Base-by-base conservation (phyloP, 2,329 filamentous ascomycete genomes). In the Aspergillus terreus region DNA sequence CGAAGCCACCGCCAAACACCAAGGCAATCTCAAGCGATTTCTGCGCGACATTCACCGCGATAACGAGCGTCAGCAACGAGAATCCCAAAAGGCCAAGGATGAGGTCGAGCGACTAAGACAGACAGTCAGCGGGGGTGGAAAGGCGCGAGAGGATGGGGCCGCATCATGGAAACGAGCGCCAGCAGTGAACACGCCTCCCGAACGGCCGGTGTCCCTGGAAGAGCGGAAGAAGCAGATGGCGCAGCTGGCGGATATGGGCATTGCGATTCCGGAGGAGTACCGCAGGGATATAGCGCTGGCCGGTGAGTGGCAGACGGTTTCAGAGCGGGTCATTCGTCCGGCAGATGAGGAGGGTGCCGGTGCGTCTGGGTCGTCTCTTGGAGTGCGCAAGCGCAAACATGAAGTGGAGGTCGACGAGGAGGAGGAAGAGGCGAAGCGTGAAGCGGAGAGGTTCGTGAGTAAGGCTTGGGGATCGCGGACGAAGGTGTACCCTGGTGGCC, bases 71-170 rank as follows among this genome's bases (percentile, higher is more conserved):
- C 84, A 92, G 57, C 84, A 89, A 65, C 84, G 87, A 49, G 89
- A 96, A 5, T 88, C 90, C 67, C 87, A 95, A 51, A 81, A 84
- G 33, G 92, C 91, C 2, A 88, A 87, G 65, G 83, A 84, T 57
- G 94, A 99, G 68, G 83, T 97, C 42, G 90, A 91, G 49, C 80
- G 94, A 17, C 76, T 99, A 44, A 94, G 94, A 69, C 87, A 89
- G 30, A 75, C 95, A 15, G 85, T 90, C 1, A 73, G 80, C 14
- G 78, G 73, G 19, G 40, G 19, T n/a, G 19, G 6, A 14, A 53
- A 52, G 51, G 60, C 33, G 46, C 63, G 45, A 58, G 50, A 21
- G 48, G 58, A 54, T 47, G 56, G 49, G 15, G 47, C 51, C 23
- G 51, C 60, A 47, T 61, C 64, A 50, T 63, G 67, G 65, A 64